phyloP scores from a whole-genome alignment of 768 basidiomycete species.

The Rhizopogon salebrosus region DNA sequence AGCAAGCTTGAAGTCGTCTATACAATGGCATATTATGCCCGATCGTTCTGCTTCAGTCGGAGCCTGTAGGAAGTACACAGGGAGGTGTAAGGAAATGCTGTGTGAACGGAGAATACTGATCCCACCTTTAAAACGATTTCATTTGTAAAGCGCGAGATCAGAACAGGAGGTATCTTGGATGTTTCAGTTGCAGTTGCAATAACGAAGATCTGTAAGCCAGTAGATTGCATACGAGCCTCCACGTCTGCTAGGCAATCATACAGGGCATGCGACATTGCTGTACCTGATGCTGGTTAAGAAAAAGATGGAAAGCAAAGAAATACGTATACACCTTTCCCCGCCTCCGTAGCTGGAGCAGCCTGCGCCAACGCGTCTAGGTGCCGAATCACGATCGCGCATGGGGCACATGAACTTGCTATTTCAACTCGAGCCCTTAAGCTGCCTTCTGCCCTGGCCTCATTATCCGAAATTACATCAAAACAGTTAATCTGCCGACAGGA shows the following conservation, averaged over 20 bases:
- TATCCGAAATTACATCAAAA: conserved; percentile 78
- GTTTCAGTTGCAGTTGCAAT: conserved; percentile 69
- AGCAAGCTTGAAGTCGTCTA: conserved; percentile 37
- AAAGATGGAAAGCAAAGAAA: neutral
- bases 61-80: conserved; percentile 42
- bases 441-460: conserved; percentile 68
- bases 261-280: conserved; percentile 49
- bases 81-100: neutral
- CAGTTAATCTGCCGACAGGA: conserved; percentile 64
- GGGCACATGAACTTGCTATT: conserved; percentile 70
- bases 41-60: conserved; percentile 72
- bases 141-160: conserved; percentile 80
- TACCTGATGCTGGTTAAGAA: conserved; percentile 37
- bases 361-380: conserved; percentile 77
- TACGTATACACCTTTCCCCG: conserved; percentile 50
- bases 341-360: conserved; percentile 58
- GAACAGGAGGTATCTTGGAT: conserved; percentile 54
- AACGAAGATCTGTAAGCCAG: conserved; percentile 67
- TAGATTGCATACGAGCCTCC: conserved; percentile 45
- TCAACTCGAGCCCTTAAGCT: conserved; percentile 70
- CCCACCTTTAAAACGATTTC: conserved; percentile 70
- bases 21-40: conserved; percentile 47
- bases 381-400: conserved; percentile 77
- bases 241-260: conserved; percentile 60
- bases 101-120: neutral